Conservation (phyloP, 2,329 filamentous ascomycete genomes). For the Chlorencoelia australis region DNA sequence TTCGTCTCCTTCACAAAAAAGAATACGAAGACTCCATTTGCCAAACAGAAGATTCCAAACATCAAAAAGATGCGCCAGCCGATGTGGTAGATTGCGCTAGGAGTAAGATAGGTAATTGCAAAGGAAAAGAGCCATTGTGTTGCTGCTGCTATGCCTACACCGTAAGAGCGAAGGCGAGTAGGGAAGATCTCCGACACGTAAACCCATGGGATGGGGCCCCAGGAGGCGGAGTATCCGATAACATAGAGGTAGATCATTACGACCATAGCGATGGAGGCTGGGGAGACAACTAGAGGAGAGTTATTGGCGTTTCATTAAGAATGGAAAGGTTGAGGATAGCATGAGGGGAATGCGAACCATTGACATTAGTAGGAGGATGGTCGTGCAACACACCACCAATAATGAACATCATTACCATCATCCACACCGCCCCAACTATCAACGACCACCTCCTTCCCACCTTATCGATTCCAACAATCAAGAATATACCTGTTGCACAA, state of each 20-base stretch:
- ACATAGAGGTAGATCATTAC: conserved; percentile 23
- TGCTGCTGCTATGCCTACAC: conserved; percentile 52
- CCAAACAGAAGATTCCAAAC: conserved; percentile 35
- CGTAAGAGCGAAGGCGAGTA: conserved; percentile 38
- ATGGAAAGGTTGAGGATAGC: too few species aligned
- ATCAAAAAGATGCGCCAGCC: conserved; percentile 37
- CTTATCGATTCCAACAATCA: conserved; percentile 32
- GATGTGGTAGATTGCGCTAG: conserved; percentile 38
- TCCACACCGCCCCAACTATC: conserved; percentile 37
- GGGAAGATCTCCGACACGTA: conserved; percentile 44
- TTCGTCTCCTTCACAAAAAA: conserved; percentile 59
- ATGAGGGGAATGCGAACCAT: conserved; percentile 41
- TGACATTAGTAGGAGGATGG: conserved; percentile 27
- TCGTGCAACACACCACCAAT: conserved; percentile 38
- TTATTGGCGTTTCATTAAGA: too few species aligned
- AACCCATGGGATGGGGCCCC: conserved; percentile 43
- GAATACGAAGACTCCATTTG: conserved; percentile 35
- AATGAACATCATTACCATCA: conserved; percentile 43
- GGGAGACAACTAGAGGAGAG: conserved; percentile 31
- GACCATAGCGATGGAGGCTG: conserved; percentile 26
- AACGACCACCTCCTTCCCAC: conserved; percentile 39
- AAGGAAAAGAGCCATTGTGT: conserved; percentile 64
- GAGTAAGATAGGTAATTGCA: conserved; percentile 37
- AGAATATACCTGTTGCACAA: conserved; percentile 49
- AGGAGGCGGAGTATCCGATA: conserved; percentile 38